Base-by-base conservation (phyloP, 306 rosid genomes). In the Senna siamea region DNA sequence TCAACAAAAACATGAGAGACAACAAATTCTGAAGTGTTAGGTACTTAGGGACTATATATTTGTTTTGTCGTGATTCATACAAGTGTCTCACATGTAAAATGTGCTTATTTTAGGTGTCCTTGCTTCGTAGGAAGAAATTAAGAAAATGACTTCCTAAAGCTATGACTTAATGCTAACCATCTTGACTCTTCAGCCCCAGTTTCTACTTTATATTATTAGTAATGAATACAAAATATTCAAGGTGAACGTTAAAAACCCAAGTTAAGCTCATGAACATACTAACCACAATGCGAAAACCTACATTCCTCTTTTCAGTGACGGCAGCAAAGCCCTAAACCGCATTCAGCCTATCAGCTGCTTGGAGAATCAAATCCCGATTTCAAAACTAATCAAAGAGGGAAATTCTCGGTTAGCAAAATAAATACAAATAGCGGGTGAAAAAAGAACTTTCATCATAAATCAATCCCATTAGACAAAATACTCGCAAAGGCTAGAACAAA, bases 221-320 rank as follows among this genome's bases (percentile, higher is more conserved):
- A 62, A 40, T 15, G n/a, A 28, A 48, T 9, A 71, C 38, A 22
- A 23, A 43, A 57, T 37, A 37, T 72, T 54, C n/a, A 52, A 68
- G 65, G 15, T 70, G 65, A 19, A 10, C 28, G 13, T 15, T 28
- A 5, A 11, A 48, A 60, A 35, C 30, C 44, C 63, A 77, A 59
- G 26, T 11, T 18, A 35, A 58, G 30, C 53, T 22, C 20, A 35
- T 30, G 46, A 57, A 2, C 19, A 32, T 7, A 57, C 20, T 34
- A 17, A 12, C 64, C 54, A 35, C 2, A 4, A 10, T 7, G 11
- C 19, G 12, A 26, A 75, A 40, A 12, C 70, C 34, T 55, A 5
- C 11, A n/a, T 28, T 23, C 15, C 28, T 20, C 59, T 19, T 13
- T 64, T 37, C 8, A 75, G 57, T 40, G 68, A 18, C 66, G 18